Evolutionary conservation across 73 alveolate species (phyloP).

Genomic region (Stentor coeruleus): DNA sequence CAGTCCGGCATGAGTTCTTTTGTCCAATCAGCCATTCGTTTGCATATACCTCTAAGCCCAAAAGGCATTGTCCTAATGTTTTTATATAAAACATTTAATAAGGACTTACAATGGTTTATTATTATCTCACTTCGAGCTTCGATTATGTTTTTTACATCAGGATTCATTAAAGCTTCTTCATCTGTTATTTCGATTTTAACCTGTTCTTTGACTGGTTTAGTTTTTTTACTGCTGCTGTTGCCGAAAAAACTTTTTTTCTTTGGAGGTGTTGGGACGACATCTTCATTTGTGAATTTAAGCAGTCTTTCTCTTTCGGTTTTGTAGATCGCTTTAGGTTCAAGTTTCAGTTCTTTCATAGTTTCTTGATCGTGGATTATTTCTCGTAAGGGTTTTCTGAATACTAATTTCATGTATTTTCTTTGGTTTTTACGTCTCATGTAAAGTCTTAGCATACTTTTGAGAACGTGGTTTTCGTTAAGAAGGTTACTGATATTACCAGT

Average conservation of each 20-base stretch:
- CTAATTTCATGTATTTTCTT: constrained; percentile 22
- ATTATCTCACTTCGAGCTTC: constrained; percentile 5
- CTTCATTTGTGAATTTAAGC: background rate
- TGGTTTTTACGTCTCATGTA: constrained; percentile 24
- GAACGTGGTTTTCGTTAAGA: constrained; percentile 5
- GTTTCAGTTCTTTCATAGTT: constrained; percentile 7
- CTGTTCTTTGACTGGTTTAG: background rate
- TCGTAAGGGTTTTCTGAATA: background rate
- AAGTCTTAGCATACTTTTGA: constrained; percentile 3
- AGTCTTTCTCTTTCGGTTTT: constrained; percentile 2
- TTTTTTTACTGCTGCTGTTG: background rate
- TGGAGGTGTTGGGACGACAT: background rate
- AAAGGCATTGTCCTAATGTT: constrained; percentile 18
- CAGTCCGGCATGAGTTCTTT: background rate
- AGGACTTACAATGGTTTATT: constrained; percentile 18
- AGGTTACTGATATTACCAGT: background rate
- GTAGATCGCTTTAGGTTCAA: constrained; percentile 4
- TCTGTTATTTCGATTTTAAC: background rate
- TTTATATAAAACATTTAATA: background rate
- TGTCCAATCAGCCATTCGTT: background rate
- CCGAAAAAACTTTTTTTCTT: background rate
- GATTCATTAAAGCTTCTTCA: background rate
- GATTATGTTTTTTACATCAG: background rate
- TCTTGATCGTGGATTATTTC: constrained; percentile 17
- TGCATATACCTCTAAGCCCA: constrained; percentile 20